Evolutionary conservation across 140 eudicot species (phyloP), one percentile per base, ranked within the genome.

Genomic region (Anethum foeniculum): DNA sequence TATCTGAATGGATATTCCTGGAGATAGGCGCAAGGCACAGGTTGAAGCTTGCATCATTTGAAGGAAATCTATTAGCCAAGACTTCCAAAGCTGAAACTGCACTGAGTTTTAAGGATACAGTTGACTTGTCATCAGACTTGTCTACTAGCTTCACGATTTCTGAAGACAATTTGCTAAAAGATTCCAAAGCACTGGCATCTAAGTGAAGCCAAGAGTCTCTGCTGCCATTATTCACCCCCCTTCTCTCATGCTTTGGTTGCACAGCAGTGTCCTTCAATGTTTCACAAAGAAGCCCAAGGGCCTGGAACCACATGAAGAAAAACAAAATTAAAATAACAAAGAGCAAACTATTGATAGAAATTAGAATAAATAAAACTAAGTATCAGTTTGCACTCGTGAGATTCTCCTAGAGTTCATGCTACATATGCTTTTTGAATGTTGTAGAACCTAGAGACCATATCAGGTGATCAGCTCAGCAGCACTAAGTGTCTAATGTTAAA

Each of bases 81-180:
- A 82, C 91, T 87, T 95, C 97, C 85, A 95, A 71, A 23, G 97
- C 87, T 34, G 97, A 90, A 79, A 92, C 86, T 47, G 99, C 94
- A 47, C 93, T 86, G 30, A 92, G 88, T 85, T 88, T 87, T 80
- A 92, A 75, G 48, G 95, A 83, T 54, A 80, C 62, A 75, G 78
- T 83, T 10, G 81, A 56, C 56, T 43, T 67, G 68, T 81, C 85
- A n/a, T 82, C 87, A 62, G 88, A 81, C 68, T 73, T 79, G 48
- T 88, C 89, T 19, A 95, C 80, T 81, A 92, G 84, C 79, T 83
- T 85, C 77, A 95, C 80, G 71, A 95, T 87, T 52, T 89, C 86
- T 75, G 80, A 83, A 72, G 90, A 85, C 88, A 92, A 58, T 9
- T 79, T 80, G 43, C 78, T 87, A 27, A 92, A 89, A 44, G 83